These are phyloP conservation scores for Massarina eburnea DNA, from an alignment of 2,329 filamentous ascomycete genomes.

Conservation along the genomic window DNA sequence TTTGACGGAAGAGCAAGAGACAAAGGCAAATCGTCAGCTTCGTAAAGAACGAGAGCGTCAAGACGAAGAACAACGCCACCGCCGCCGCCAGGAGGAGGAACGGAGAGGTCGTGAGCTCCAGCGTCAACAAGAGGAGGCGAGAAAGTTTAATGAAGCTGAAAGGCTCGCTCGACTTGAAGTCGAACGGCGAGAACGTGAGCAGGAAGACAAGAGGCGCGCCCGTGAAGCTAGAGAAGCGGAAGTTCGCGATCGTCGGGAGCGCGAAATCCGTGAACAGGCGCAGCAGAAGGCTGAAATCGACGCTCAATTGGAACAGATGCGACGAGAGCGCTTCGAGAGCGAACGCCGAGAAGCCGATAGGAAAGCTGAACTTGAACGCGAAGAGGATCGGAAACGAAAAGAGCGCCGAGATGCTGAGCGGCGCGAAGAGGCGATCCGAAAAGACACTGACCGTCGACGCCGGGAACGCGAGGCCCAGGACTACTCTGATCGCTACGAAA, in stretches of 20 bases:
- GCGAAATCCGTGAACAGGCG: constrained; percentile 22
- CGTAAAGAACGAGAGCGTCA: constrained; percentile 34
- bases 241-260: constrained; percentile 19
- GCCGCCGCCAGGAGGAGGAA: constrained; percentile 27
- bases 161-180: constrained; percentile 30
- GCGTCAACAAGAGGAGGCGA: constrained; percentile 32
- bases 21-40: constrained; percentile 48
- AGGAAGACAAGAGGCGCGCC: constrained; percentile 25
- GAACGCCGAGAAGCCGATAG: constrained; percentile 25
- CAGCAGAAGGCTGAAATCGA: constrained; percentile 20
- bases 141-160: constrained; percentile 29
- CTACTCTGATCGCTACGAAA: constrained; percentile 23
- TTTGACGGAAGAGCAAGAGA: constrained; percentile 58
- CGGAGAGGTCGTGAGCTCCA: constrained; percentile 25
- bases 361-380: constrained; percentile 20
- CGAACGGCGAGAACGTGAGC: constrained; percentile 26
- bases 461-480: constrained; percentile 29
- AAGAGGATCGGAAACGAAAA: constrained; percentile 30
- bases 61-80: constrained; percentile 27
- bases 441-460: constrained; percentile 27
- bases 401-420: constrained; percentile 26
- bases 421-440: constrained; percentile 33
- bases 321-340: constrained; percentile 24
- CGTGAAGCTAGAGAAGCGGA: constrained; percentile 22
- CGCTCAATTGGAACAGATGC: constrained; percentile 36